Evolutionary conservation across 2,329 filamentous ascomycete species (phyloP).

Genomic region (Bipolaris zeicola): DNA sequence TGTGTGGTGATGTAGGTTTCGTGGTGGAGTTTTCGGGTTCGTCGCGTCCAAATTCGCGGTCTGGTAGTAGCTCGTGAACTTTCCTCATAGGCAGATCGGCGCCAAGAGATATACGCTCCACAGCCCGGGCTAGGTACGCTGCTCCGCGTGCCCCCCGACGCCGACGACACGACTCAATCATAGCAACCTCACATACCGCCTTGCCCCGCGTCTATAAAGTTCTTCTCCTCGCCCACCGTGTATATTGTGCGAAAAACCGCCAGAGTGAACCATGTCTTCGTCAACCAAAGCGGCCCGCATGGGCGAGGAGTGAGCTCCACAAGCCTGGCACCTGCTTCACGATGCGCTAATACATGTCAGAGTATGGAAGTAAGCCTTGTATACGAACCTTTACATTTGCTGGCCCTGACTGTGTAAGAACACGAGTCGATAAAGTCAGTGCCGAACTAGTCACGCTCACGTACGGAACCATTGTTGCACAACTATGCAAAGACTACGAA

Average conservation of each 20-base stretch:
- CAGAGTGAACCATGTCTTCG: conserved; percentile 49
- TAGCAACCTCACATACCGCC: not conserved
- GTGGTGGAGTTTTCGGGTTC: not conserved
- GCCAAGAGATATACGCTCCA: conserved; percentile 20
- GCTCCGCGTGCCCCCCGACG: conserved; percentile 19
- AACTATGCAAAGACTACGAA: conserved; percentile 95
- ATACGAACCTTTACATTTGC: no score
- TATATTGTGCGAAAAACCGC: not conserved
- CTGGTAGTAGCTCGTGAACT: conserved; percentile 25
- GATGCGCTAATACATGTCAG: conserved; percentile 57
- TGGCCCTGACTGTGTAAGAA: conserved; percentile 61
- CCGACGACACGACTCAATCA: conserved; percentile 25
- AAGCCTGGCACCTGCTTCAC: conserved; percentile 27
- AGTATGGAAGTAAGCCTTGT: conserved; percentile 83
- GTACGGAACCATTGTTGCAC: conserved; percentile 95
- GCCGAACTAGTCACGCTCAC: conserved; percentile 96
- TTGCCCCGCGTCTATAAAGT: not conserved
- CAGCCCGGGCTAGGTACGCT: conserved; percentile 16
- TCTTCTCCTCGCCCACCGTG: not conserved
- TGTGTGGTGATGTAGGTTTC: not conserved
- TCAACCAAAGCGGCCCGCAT: conserved; percentile 70
- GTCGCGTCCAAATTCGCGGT: conserved; percentile 11
- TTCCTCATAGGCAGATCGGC: conserved; percentile 17
- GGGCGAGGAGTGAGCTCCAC: conserved; percentile 71
- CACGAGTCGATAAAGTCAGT: conserved; percentile 95